Base-by-base conservation (phyloP, 352 stramenopile species). In the Phytophthora megakarya region DNA sequence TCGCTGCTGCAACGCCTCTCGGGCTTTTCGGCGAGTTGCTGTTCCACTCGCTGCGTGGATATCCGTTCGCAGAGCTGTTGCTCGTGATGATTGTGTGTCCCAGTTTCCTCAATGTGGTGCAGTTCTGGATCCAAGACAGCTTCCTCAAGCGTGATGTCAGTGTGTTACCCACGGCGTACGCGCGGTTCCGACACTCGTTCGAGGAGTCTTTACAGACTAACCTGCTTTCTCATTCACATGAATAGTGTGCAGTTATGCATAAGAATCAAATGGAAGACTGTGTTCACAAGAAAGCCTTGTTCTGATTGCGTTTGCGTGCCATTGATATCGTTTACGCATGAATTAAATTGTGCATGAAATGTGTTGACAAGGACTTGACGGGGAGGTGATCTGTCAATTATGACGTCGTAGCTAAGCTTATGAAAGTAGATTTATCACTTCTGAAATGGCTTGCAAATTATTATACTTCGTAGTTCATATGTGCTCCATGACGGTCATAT, bases 81-180 rank as follows among this genome's bases (percentile, higher is more conserved):
- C 61, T 94, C 16, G 84, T 94, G 16, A 90, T 94, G 84, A 75
- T 94, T 47, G 73, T 92, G 37, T 92, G 82, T 49, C 86, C 84
- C n/a, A 91, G 77, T 53, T 92, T 94, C 62, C 73, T 94, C 46
- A 94, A 94, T 65, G 65, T 92, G 22, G 76, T 90, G 47, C 84
- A 94, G 70, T 92, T 94, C 61, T 94, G 85, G 86, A 90, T 93
- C 62, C 85, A 93, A 64, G 82, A 92, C 60, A 92, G 78, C 47
- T 93, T 92, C 54, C 78, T 93, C 38, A 93, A 93, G 67, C 78
- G 81, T 19, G 85, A 92, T 43, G 71, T 84, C 11, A 88, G 76
- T 51, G 83, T 88, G 26, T 35, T 89, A 5, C 75, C 83, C 18
- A 72, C 70, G 1, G 67, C 75, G 51, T 92, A 89, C 68, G 78